phyloP scores from a whole-genome alignment of 139 green algal genomes.

The Trebouxia sp. region DNA sequence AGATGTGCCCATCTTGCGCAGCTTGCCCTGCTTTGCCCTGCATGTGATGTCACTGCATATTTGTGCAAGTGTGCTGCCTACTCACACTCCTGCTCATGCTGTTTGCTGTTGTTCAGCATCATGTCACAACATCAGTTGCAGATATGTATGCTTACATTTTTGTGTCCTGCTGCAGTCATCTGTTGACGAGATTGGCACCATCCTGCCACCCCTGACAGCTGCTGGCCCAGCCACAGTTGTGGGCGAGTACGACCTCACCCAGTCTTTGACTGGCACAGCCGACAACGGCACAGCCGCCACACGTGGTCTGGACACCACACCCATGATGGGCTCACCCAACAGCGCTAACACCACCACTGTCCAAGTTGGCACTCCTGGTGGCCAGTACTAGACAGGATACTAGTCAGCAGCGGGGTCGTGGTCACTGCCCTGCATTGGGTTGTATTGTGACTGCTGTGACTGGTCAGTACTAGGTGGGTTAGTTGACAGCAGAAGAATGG shows the following conservation, averaged over 20 bases:
- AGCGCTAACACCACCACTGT: conserved; percentile 11
- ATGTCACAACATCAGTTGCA: neutral
- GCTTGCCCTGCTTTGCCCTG: neutral
- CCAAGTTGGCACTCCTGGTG: conserved; percentile 12
- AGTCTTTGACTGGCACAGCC: conserved; percentile 11
- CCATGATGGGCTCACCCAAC: neutral
- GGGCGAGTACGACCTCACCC: conserved; percentile 35
- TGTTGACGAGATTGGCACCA: conserved; percentile 1
- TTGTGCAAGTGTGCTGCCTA: neutral
- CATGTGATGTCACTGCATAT: too few species aligned
- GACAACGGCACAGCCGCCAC: conserved; percentile 14
- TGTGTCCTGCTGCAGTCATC: neutral
- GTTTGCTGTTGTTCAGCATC: neutral
- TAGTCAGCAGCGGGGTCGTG: too few species aligned
- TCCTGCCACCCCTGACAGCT: neutral
- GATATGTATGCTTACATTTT: neutral
- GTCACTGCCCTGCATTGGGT: too few species aligned
- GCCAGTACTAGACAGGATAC: too few species aligned
- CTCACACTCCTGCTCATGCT: neutral
- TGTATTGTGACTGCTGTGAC: too few species aligned
- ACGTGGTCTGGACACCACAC: neutral
- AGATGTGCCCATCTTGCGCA: too few species aligned
- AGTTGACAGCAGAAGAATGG: too few species aligned
- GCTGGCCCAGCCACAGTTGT: neutral
- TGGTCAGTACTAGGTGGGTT: too few species aligned